Evolutionary conservation across 2,329 filamentous ascomycete species (phyloP), one percentile per base, ranked within the genome.

Genomic region (Monascus ruber): DNA sequence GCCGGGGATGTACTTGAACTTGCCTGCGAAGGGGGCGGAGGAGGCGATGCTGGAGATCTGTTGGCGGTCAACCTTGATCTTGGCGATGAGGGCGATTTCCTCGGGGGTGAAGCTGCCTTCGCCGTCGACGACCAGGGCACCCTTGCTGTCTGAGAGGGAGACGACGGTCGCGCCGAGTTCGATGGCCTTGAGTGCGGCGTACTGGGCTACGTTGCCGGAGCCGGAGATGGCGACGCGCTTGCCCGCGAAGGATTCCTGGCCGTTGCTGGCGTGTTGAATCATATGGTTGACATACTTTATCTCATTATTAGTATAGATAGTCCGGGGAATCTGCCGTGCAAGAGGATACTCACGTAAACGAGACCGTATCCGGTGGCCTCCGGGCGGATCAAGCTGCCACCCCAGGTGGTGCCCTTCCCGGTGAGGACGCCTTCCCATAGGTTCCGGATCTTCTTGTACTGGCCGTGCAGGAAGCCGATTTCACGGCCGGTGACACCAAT

Each of bases 331-430:
- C 24, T 4, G 33, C 35, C 33, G 28, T 27, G 8, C 24, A 65
- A 33, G 26, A 26, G 25, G 4, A 35, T 25, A 6, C 72, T 58
- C 55, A 77, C 74, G 78, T 96, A 96, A 65, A 95, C 81, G 45
- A 95, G 79, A 67, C 91, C 91, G 69, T 85, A 96, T 44, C 91
- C 91, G 41, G 91, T 98, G 54, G 91, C 91, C 76, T 98, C 88
- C 47, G 91, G 89, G 48, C 91, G 79, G 72, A 96, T 95, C 69
- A 95, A 71, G 60, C 77, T 84, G 58, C 91, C 91, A 65, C 91
- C 91, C 87, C 89, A 96, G 68, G 70, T 77, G 54, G 82, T 77
- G 50, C 89, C 89, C 80, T 98, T 98, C 54, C 91, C 89, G 42
- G 91, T 98, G 54, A 98, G 75, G 48, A 95, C 83, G 64, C 91